Evolutionary conservation across 2,329 filamentous ascomycete genomes (phyloP).

Genomic region (Colletotrichum sp.): DNA sequence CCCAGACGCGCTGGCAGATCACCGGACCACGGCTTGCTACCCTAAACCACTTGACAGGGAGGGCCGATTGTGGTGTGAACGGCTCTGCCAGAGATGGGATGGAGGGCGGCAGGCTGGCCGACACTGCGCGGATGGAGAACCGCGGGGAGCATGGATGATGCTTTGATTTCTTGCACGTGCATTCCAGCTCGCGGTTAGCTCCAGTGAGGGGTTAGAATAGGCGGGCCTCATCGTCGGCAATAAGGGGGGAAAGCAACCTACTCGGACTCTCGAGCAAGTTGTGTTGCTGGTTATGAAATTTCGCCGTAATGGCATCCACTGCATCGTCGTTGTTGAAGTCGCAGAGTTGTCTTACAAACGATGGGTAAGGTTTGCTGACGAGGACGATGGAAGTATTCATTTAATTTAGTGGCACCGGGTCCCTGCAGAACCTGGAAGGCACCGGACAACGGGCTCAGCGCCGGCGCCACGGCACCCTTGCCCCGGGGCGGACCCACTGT

Average conservation of each 20-base stretch:
- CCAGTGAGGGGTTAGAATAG: background rate
- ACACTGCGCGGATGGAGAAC: background rate
- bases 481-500: background rate
- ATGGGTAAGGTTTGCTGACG: background rate
- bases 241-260: background rate
- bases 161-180: slow-evolving; percentile 2
- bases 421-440: background rate
- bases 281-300: background rate
- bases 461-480: slow-evolving; percentile 2
- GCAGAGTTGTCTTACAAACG: background rate
- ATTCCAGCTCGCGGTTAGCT: background rate
- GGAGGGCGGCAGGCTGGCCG: background rate
- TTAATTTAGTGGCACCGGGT: background rate
- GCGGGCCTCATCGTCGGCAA: background rate
- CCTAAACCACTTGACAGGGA: background rate
- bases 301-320: background rate
- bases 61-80: background rate
- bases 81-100: background rate
- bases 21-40: background rate
- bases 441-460: background rate
- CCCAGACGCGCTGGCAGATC: background rate
- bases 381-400: background rate
- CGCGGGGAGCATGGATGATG: slow-evolving; percentile 9
- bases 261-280: background rate
- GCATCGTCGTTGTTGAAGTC: background rate